Percentiles rank a stretch among this genome's conserved stretches.
Conservation (phyloP, 495 filamentous ascomycete species). For the Cairneyella variabilis region DNA sequence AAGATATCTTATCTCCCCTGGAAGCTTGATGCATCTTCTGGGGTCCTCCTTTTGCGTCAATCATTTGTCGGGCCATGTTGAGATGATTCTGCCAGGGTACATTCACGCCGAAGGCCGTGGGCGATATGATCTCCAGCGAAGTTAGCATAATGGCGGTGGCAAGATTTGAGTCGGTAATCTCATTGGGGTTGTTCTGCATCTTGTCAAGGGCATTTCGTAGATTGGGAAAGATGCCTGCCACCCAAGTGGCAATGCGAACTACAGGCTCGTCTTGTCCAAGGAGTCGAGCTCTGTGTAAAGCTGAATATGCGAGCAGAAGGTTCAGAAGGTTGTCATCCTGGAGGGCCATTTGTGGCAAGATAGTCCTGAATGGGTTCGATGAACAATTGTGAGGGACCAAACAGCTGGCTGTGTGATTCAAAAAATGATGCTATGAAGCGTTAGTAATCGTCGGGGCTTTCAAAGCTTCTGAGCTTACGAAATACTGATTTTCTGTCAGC, state of each 20-base stretch:
- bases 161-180: slow-evolving; percentile 68
- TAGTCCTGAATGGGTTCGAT: slow-evolving; percentile 68
- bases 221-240: slow-evolving; percentile 72
- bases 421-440: slow-evolving; percentile 60
- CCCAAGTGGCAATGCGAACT: slow-evolving; percentile 74
- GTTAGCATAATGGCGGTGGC: slow-evolving; percentile 85
- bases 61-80: slow-evolving; percentile 70
- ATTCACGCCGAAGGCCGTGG: slow-evolving; percentile 65
- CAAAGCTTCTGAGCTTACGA: slow-evolving; percentile 28
- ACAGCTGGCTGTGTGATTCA: slow-evolving; percentile 71
- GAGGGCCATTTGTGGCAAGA: slow-evolving; percentile 62
- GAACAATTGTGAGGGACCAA: slow-evolving; percentile 73
- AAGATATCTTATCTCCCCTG: slow-evolving; percentile 59
- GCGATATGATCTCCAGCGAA: slow-evolving; percentile 82
- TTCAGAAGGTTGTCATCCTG: slow-evolving; percentile 76
- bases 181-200: slow-evolving; percentile 51
- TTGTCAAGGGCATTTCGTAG: slow-evolving; percentile 64
- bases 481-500: slow-evolving; percentile 33
- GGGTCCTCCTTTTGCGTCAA: slow-evolving; percentile 61
- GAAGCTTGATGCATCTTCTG: slow-evolving; percentile 41
- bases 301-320: slow-evolving; percentile 76
- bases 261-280: slow-evolving; percentile 70
- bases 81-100: slow-evolving; percentile 79
- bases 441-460: background rate
- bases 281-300: slow-evolving; percentile 75